Evolutionary conservation across 345 rosid species (phyloP), one percentile per base, ranked within the genome.

Genomic region (Eucalyptus albens): DNA sequence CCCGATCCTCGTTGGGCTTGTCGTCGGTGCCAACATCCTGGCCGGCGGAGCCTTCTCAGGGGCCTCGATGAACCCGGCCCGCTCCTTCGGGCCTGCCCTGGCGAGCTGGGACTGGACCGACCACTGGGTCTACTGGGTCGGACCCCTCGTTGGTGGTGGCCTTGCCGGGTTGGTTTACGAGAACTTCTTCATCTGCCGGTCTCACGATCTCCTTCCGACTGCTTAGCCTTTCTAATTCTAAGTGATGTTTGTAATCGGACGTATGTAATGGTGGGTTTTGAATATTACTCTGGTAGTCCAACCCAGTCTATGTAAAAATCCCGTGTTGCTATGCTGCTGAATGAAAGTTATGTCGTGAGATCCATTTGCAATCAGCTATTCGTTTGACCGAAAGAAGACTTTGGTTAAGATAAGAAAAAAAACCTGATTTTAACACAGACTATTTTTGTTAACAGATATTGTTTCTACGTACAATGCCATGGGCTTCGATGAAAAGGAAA

Each of bases 1-100:
- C 56, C 97, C 98, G 33, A 53, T 94, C 40, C 94, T 97, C 7
- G 93, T 95, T 24, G 99, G 99, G 90, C 91, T 97, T 2, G 96
- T 97, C 1, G 97, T 97, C 9, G 99, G 99, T 50, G 97, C 98
- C 69, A 95, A 95, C 89, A 94, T 95, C 89, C 88, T 96, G 49
- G 99, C 97, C 3, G 99, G 97, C 11, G 99, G 98, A 5, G 87
- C 97, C 53, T 97, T 96, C 93, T 96, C 99, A 0, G 99, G 98
- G 5, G 99, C 97, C n/a, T 96, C 99, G 1, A 97, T 97, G 99
- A 97, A 97, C 95, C 99, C 99, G 1, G 99, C 99, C 7, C 88
- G 99, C 44, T 95, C 99, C 8, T 97, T 96, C 83, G 99, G 99
- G 27, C 99, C 99, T 2, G 96, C 98, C 45, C 90, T 97, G 91